Evolutionary conservation across 2,329 filamentous ascomycete genomes (phyloP), one percentile per base, ranked within the genome.

Genomic region (Paramyrothecium roridum): DNA sequence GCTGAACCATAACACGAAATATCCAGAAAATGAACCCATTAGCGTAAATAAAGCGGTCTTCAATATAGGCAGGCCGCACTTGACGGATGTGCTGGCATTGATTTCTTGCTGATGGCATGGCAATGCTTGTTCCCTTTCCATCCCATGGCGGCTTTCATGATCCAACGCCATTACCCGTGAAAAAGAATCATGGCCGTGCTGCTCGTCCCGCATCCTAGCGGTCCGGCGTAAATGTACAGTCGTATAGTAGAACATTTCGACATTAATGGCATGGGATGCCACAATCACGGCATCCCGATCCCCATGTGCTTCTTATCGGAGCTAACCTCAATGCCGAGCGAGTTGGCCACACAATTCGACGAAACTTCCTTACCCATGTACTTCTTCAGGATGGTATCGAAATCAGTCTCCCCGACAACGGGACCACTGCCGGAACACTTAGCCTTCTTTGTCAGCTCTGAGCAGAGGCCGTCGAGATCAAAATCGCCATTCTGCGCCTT

Each of bases 371-470:
- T 73, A 65, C 81, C 78, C 62, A 85, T 78, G 61, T 85, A 86
- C 68, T 86, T 86, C 58, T 78, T 82, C 74, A 93, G 80, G 52
- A 92, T 89, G 45, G 80, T 84, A 67, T 96, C 89, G 64, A 98
- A 96, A 65, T 98, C 93, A 54, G 85, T 85, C 74, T 96, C 87
- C 59, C 92, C 88, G 22, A 99, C 90, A 19, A 96, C 91, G 13
- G 96, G 91, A 17, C 95, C 93, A 19, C 82, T 88, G 63, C 96
- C 90, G 0, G 92, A 96, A 72, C 95, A 99, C 69, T 93, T 95
- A 56, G 95, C 95, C 77, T 99, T 99, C 70, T 93, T 90, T 61
- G 93, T 90, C 16, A 99, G 84, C 69, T 99, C 93, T 4, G 89
- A 89, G 76, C 95, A 99, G 22, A 99, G 82, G 34, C 88, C 87